These are phyloP conservation scores for Gamsiella multidivaricata DNA, from an alignment of 192 early-diverging fungal genomes.

Conservation along the genomic window DNA sequence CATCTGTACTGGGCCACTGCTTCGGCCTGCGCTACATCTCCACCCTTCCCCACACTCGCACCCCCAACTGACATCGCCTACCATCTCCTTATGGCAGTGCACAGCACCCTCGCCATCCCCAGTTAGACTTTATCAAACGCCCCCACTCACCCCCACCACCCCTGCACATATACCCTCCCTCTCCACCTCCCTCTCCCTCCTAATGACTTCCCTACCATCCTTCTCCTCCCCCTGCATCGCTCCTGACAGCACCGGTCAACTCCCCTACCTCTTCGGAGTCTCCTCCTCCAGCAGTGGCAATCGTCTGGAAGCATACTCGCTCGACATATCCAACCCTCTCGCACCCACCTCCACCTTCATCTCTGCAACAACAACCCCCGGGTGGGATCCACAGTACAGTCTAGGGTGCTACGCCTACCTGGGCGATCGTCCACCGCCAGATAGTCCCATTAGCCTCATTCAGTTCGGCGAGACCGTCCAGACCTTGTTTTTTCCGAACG, in stretches of 20 bases:
- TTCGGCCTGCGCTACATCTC: too few species aligned
- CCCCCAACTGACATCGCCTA: too few species aligned
- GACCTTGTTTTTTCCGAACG: conserved; percentile 37
- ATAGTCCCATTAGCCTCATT: conserved; percentile 23
- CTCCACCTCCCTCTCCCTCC: background rate
- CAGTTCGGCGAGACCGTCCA: conserved; percentile 37
- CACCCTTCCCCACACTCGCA: too few species aligned
- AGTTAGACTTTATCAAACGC: background rate
- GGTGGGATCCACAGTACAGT: conserved; percentile 23
- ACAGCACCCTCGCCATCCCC: background rate
- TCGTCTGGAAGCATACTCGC: conserved; percentile 30
- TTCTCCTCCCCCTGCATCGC: conserved; percentile 31
- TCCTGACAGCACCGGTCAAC: conserved; percentile 30
- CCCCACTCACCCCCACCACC: background rate
- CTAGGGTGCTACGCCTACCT: conserved; percentile 32
- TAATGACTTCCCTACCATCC: conserved; percentile 16
- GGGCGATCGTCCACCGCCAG: conserved; percentile 1
- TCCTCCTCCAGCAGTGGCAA: conserved; percentile 17
- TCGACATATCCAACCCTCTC: conserved; percentile 28
- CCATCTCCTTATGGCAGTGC: background rate
- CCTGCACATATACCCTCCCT: background rate
- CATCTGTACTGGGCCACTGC: too few species aligned
- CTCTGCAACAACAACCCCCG: conserved; percentile 1
- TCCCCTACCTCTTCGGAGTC: conserved; percentile 32
- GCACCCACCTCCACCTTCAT: conserved; percentile 19